phyloP scores from a whole-genome alignment of 2,329 filamentous ascomycete species.

The Aspergillus pseudoterreus region DNA sequence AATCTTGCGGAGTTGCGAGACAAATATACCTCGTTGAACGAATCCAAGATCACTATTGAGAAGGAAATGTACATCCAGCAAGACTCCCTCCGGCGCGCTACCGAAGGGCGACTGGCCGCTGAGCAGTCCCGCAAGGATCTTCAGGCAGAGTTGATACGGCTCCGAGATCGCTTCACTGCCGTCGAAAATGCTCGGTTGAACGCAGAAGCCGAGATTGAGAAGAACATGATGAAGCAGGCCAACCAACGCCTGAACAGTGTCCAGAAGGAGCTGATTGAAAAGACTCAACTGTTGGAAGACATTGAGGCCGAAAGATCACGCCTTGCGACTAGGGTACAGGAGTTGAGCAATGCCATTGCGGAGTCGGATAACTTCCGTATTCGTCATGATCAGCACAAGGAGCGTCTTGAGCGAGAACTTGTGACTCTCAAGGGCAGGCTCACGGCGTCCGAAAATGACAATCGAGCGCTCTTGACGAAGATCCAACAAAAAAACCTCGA shows the following conservation, averaged over 20 bases:
- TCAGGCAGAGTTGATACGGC: constrained; percentile 74
- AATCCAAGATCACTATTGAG: constrained; percentile 94
- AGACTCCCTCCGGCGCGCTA: constrained; percentile 80
- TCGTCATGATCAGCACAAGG: constrained; percentile 90
- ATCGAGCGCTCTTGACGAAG: constrained; percentile 91
- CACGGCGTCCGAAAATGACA: constrained; percentile 92
- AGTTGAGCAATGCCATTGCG: constrained; percentile 79
- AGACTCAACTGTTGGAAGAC: constrained; percentile 70
- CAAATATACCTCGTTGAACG: constrained; percentile 81
- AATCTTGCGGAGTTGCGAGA: constrained; percentile 78
- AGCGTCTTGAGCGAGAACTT: constrained; percentile 85
- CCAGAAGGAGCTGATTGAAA: constrained; percentile 74
- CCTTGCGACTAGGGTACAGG: constrained; percentile 75
- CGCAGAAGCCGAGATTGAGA: constrained; percentile 76
- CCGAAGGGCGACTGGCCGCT: constrained; percentile 72
- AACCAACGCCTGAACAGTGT: constrained; percentile 76
- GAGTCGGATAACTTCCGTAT: constrained; percentile 86
- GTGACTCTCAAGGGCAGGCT: constrained; percentile 87
- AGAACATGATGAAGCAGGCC: constrained; percentile 71
- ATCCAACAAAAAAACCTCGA: constrained; percentile 96
- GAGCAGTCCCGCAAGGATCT: constrained; percentile 89
- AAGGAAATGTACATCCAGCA: constrained; percentile 97
- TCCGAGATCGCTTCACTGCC: constrained; percentile 78
- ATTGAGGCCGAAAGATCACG: constrained; percentile 75
- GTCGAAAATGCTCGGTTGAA: constrained; percentile 82